phyloP scores from a whole-genome alignment of 2,329 filamentous ascomycete genomes.

The Penicillium sp. region DNA sequence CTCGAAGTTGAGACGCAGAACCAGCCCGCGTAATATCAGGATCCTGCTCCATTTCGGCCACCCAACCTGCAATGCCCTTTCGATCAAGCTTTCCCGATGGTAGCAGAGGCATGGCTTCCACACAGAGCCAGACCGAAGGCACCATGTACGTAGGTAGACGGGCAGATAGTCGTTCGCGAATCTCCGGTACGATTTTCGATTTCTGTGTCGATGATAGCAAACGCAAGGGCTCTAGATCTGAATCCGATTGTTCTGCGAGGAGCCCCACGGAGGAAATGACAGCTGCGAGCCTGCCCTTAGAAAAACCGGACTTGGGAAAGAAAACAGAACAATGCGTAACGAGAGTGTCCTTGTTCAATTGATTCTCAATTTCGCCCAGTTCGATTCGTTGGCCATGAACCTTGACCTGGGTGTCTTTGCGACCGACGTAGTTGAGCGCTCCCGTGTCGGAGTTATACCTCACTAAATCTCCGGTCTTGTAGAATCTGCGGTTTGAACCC shows the following conservation, averaged over 20 bases:
- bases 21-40: constrained; percentile 28
- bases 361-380: constrained; percentile 59
- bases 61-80: constrained; percentile 46
- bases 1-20: background rate
- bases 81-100: constrained; percentile 56
- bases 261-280: constrained; percentile 40
- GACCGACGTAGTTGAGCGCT: constrained; percentile 56
- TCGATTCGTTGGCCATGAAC: constrained; percentile 70
- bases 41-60: constrained; percentile 39
- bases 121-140: constrained; percentile 54
- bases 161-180: constrained; percentile 38
- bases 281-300: constrained; percentile 40
- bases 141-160: constrained; percentile 56
- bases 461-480: constrained; percentile 51
- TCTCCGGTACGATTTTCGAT: constrained; percentile 29
- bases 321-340: constrained; percentile 46
- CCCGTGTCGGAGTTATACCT: constrained; percentile 46
- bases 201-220: constrained; percentile 33
- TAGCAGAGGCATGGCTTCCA: constrained; percentile 53
- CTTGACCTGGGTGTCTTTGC: constrained; percentile 73
- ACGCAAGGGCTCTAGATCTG: constrained; percentile 32
- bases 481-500: constrained; percentile 40
- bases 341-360: constrained; percentile 36
- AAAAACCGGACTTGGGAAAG: constrained; percentile 45
- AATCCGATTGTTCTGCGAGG: constrained; percentile 26